These are phyloP conservation scores for Cunninghamia lanceolata DNA, from an alignment of 75 land plant genomes.

Conservation along the genomic window DNA sequence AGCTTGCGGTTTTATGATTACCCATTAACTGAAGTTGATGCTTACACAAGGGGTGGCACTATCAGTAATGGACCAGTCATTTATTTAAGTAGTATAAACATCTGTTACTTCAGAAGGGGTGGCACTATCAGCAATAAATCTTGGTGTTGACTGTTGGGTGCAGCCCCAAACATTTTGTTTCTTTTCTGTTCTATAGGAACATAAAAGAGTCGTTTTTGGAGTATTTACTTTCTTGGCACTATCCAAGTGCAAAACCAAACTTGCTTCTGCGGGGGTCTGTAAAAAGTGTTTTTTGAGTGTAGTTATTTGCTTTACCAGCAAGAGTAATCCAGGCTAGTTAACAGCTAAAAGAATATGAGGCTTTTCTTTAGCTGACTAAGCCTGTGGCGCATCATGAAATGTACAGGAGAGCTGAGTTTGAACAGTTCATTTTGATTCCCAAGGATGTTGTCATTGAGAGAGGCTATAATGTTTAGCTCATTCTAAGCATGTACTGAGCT, in stretches of 20 bases:
- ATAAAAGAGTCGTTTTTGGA: conserved; percentile 10
- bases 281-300: conserved; percentile 9
- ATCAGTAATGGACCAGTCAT: neutral
- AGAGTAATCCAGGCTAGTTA: conserved; percentile 11
- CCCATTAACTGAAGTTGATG: neutral
- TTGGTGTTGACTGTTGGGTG: neutral
- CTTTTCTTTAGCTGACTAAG: conserved; percentile 8
- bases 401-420: conserved; percentile 15
- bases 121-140: neutral
- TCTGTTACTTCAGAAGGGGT: conserved; percentile 3
- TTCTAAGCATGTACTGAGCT: neutral
- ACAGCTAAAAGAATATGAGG: neutral
- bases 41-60: neutral
- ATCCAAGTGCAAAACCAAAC: conserved; percentile 4
- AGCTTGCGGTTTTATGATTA: neutral
- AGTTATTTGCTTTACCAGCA: conserved; percentile 8
- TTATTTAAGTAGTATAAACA: conserved; percentile 4
- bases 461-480: conserved; percentile 3
- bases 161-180: conserved; percentile 9
- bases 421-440: conserved; percentile 5
- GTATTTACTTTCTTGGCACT: neutral
- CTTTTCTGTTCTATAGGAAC: neutral
- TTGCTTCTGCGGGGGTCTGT: conserved; percentile 9
- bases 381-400: conserved; percentile 14
- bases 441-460: conserved; percentile 3